Evolutionary conservation across 805 yeast species (phyloP).

Genomic region (Monosporozyma yasuniensis): DNA sequence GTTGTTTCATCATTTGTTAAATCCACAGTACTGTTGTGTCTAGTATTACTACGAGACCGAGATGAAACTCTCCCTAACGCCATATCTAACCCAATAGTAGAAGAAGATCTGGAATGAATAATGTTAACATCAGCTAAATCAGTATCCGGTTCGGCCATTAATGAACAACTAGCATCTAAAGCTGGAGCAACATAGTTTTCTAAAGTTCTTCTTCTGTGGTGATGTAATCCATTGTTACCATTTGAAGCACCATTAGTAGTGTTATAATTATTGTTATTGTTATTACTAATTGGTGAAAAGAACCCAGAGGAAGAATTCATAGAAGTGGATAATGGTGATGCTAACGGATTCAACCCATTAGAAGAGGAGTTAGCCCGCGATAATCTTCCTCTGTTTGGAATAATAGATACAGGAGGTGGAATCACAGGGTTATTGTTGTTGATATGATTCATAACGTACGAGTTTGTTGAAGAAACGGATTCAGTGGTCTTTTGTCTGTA

Average conservation of each 20-base stretch:
- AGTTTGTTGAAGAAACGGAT: conserved; percentile 1
- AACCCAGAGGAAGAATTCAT: neutral
- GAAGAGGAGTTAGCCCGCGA: conserved; percentile 1
- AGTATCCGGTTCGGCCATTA: conserved; percentile 46
- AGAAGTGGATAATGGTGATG: neutral
- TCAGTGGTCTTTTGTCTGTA: conserved; percentile 6
- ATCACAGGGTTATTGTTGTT: neutral
- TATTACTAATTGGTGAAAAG: neutral
- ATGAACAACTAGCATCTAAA: conserved; percentile 64
- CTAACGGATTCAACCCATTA: neutral
- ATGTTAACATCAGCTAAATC: conserved; percentile 65
- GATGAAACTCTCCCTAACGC: conserved; percentile 27
- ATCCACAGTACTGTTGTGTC: conserved; percentile 1
- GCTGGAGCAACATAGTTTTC: conserved; percentile 78
- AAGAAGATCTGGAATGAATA: conserved; percentile 53
- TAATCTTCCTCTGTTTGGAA: neutral
- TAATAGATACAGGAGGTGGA: neutral
- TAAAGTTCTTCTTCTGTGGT: conserved; percentile 30
- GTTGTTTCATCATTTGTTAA: neutral
- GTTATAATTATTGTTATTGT: neutral
- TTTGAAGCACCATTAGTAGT: neutral
- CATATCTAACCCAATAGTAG: conserved; percentile 39
- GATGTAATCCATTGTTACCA: conserved; percentile 13
- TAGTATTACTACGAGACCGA: neutral
- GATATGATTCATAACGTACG: neutral